A percentile compares a stretch with the other conserved stretches of the same genome.
These are phyloP conservation scores for Phaeosphaeria sp. DNA, from an alignment of 2,329 filamentous ascomycete species.

Conservation along the genomic window DNA sequence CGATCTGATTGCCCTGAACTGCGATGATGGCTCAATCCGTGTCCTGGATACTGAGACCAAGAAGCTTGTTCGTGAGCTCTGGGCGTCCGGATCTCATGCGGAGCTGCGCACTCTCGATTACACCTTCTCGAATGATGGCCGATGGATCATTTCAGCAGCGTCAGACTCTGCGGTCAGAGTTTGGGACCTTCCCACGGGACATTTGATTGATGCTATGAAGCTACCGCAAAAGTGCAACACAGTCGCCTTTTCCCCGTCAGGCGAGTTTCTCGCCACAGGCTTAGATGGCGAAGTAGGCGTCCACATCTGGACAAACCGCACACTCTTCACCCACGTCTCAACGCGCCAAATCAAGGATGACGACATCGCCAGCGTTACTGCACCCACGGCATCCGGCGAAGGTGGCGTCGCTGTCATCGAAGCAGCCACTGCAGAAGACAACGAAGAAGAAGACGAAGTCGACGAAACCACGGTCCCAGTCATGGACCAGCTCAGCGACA, in stretches of 20 bases:
- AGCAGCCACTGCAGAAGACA: constrained; percentile 70
- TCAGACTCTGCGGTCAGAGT: constrained; percentile 81
- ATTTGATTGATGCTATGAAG: constrained; percentile 90
- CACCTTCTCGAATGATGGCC: constrained; percentile 85
- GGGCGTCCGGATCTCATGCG: constrained; percentile 64
- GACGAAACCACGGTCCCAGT: constrained; percentile 54
- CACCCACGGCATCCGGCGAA: constrained; percentile 83
- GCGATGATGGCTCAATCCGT: constrained; percentile 86
- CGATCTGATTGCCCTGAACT: constrained; percentile 86
- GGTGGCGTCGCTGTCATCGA: constrained; percentile 77
- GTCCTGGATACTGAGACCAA: constrained; percentile 90
- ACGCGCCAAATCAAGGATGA: constrained; percentile 83
- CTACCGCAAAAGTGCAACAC: constrained; percentile 81
- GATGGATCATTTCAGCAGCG: constrained; percentile 90
- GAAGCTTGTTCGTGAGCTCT: constrained; percentile 90
- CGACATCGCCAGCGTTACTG: constrained; percentile 69
- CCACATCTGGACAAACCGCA: constrained; percentile 95
- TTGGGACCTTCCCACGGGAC: constrained; percentile 95
- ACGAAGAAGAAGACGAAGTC: constrained; percentile 51
- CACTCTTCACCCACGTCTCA: constrained; percentile 86
- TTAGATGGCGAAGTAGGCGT: constrained; percentile 84
- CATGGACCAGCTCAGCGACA: constrained; percentile 78
- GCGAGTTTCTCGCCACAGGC: constrained; percentile 92
- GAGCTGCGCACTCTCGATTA: constrained; percentile 49
- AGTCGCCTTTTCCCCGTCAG: constrained; percentile 85